phyloP scores from a whole-genome alignment of 2,329 filamentous ascomycete genomes.

The Fusarium illudens region DNA sequence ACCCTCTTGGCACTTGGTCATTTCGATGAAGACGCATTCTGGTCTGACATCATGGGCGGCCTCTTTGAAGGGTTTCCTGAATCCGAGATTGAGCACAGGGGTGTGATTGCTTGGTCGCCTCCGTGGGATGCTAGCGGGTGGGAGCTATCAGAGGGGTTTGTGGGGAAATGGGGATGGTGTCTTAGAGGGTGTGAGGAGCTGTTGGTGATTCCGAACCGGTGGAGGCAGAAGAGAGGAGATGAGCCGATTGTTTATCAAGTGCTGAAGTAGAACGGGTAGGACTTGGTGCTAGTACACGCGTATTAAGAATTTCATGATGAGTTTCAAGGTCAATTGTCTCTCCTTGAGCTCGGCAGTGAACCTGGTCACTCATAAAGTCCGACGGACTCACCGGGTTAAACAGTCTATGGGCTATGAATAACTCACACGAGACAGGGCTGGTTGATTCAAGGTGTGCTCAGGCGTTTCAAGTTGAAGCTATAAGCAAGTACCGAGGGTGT shows the following conservation, averaged over 20 bases:
- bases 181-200: conserved; percentile 11
- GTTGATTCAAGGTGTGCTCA: no score
- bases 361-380: no score
- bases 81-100: conserved; percentile 50
- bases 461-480: no score
- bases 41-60: conserved; percentile 53
- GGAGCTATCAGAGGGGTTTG: conserved; percentile 34
- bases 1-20: conserved; percentile 47
- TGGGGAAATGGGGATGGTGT: conserved; percentile 35
- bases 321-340: no score
- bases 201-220: conserved; percentile 30
- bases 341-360: no score
- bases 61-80: conserved; percentile 55
- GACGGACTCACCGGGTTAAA: no score
- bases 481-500: no score
- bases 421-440: no score
- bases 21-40: conserved; percentile 55
- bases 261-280: no score
- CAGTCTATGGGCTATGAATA: no score
- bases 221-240: conserved; percentile 24
- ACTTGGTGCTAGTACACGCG: no score
- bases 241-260: conserved; percentile 1
- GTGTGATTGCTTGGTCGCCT: conserved; percentile 53
- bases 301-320: no score
- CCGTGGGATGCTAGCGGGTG: conserved; percentile 35